Evolutionary conservation across 352 stramenopile species (phyloP).

Genomic region (Sclerospora graminicola): DNA sequence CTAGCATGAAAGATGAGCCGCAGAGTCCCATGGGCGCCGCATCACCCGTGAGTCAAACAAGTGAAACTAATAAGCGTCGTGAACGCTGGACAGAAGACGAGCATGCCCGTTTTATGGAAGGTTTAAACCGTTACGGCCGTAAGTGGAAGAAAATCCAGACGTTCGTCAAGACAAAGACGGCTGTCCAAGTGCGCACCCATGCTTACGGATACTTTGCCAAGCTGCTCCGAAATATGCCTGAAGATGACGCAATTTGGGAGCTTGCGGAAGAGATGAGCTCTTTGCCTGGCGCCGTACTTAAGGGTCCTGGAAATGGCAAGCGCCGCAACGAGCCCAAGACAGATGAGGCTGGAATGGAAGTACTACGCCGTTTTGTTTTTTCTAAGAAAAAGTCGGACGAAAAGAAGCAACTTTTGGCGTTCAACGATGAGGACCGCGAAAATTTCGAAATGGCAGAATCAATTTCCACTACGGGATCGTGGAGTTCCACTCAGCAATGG

Average conservation of each 20-base stretch:
- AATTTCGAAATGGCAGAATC: slow-evolving; percentile 33
- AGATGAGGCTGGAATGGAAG: slow-evolving; percentile 75
- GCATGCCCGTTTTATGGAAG: slow-evolving; percentile 78
- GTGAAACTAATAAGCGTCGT: slow-evolving; percentile 58
- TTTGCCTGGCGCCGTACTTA: slow-evolving; percentile 57
- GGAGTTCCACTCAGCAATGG: slow-evolving; percentile 27
- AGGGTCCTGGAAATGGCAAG: slow-evolving; percentile 65
- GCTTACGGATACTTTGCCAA: slow-evolving; percentile 86
- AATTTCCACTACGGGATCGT: slow-evolving; percentile 18
- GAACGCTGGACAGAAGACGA: slow-evolving; percentile 80
- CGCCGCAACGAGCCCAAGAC: slow-evolving; percentile 74
- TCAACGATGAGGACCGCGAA: slow-evolving; percentile 20
- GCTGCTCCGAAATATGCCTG: slow-evolving; percentile 75
- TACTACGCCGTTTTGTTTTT: slow-evolving; percentile 76
- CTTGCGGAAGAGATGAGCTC: slow-evolving; percentile 74
- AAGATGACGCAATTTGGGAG: slow-evolving; percentile 76
- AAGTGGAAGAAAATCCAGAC: slow-evolving; percentile 87
- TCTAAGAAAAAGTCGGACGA: slow-evolving; percentile 67
- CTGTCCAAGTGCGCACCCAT: slow-evolving; percentile 75
- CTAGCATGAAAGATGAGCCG: slow-evolving; percentile 10
- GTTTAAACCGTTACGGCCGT: slow-evolving; percentile 72
- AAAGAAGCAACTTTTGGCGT: slow-evolving; percentile 25
- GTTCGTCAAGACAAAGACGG: slow-evolving; percentile 80
- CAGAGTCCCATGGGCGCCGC: slow-evolving; percentile 21
- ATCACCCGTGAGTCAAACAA: slow-evolving; percentile 47